A percentile compares a stretch with the other conserved stretches of the same genome.
phyloP scores from a whole-genome alignment of 768 basidiomycete species.

The Lactarius tabidus region DNA sequence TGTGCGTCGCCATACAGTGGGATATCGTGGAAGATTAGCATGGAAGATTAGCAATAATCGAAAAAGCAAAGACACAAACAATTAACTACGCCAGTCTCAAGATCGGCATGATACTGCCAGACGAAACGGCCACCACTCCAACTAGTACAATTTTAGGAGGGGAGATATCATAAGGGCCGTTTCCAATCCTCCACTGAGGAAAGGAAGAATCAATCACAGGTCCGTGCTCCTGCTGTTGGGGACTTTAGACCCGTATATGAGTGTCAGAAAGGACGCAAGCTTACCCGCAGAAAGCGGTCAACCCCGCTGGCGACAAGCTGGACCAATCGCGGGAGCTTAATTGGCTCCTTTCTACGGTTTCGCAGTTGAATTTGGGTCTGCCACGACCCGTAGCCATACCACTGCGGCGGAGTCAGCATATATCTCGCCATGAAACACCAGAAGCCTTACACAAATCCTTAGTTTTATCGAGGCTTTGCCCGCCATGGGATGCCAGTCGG shows the following conservation, averaged over 20 bases:
- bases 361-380: slow-evolving; percentile 21
- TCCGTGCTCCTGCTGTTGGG: slow-evolving; percentile 12
- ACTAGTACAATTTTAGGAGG: slow-evolving; percentile 14
- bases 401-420: slow-evolving; percentile 4
- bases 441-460: slow-evolving; percentile 15
- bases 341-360: slow-evolving; percentile 18
- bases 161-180: slow-evolving; percentile 9
- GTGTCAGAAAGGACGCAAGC: neutral
- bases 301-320: slow-evolving; percentile 20
- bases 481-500: slow-evolving; percentile 15
- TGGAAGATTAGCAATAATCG: neutral
- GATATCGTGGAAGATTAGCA: neutral
- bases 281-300: slow-evolving; percentile 19
- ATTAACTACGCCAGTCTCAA: slow-evolving; percentile 7
- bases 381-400: slow-evolving; percentile 15
- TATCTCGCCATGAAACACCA: neutral
- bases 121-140: slow-evolving; percentile 17
- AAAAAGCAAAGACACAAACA: neutral
- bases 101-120: slow-evolving; percentile 21
- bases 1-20: neutral
- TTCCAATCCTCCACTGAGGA: slow-evolving; percentile 14
- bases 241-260: neutral
- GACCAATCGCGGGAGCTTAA: slow-evolving; percentile 15
- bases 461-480: slow-evolving; percentile 19
- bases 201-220: neutral